Conservation (phyloP, 176 grass and related monocot genomes). For the Miscanthus lutarioriparius region DNA sequence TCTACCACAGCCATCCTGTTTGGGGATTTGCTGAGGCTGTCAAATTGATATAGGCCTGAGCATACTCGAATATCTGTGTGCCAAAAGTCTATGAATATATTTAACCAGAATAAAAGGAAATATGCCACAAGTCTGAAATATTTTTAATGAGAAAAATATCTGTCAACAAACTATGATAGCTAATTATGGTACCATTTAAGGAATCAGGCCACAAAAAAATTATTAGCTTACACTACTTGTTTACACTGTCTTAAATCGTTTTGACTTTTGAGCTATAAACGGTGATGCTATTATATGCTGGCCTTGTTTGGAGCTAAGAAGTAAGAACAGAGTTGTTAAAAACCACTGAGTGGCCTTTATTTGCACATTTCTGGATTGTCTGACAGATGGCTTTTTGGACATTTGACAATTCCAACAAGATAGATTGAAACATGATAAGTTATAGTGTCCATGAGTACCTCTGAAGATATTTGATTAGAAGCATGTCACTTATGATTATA, state of each 20-base stretch:
- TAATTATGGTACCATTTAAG: not conserved
- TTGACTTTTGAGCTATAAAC: not conserved
- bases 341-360: not conserved
- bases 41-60: not conserved
- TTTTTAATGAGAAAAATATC: not conserved
- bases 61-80: not conserved
- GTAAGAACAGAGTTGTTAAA: not conserved
- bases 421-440: not conserved
- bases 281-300: not conserved
- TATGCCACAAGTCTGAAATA: not conserved
- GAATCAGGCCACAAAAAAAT: not conserved
- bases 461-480: conserved; percentile 2
- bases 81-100: not conserved
- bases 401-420: not conserved
- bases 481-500: not conserved
- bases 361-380: too few species aligned
- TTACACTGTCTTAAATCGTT: not conserved
- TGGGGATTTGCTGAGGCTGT: not conserved
- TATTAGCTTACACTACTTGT: not conserved
- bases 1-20: not conserved
- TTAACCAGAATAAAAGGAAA: not conserved
- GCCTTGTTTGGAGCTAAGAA: not conserved
- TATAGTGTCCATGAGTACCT: not conserved
- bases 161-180: not conserved
- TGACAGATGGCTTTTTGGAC: not conserved